Evolutionary conservation across 1,139 yeast genomes (phyloP).

Genomic region (Nakaseomyces uthaithaninus): DNA sequence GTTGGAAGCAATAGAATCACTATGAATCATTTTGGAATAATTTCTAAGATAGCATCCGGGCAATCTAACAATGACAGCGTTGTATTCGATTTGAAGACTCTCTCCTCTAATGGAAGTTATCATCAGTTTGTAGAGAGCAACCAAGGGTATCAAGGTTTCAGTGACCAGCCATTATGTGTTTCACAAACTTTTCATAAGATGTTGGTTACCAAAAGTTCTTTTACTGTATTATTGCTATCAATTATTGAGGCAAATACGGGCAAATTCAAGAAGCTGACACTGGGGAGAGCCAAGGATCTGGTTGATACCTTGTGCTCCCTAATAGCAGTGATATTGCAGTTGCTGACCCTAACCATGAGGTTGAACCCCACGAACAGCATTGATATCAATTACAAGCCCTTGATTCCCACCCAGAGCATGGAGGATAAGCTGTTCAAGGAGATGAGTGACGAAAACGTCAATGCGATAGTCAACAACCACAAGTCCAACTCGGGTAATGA

Average conservation of each 20-base stretch:
- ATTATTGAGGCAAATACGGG: conserved; percentile 12
- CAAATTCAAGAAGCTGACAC: conserved; percentile 7
- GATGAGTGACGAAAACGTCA: background rate
- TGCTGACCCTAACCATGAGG: conserved; percentile 23
- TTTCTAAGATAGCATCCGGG: conserved; percentile 6
- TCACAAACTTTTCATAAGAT: conserved; percentile 19
- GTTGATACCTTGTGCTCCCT: conserved; percentile 19
- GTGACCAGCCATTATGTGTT: conserved; percentile 9
- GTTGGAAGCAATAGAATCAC: conserved; percentile 22
- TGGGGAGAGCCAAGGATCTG: conserved; percentile 11
- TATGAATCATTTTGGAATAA: conserved; percentile 8
- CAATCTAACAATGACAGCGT: background rate
- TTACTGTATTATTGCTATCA: conserved; percentile 18
- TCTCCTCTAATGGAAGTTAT: conserved; percentile 1
- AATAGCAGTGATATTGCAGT: conserved; percentile 20
- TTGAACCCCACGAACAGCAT: conserved; percentile 29
- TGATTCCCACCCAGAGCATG: conserved; percentile 6
- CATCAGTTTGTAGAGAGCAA: conserved; percentile 1
- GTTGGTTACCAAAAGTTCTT: conserved; percentile 18
- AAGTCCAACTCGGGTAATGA: conserved; percentile 14
- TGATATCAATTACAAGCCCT: conserved; percentile 21
- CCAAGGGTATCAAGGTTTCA: conserved; percentile 8
- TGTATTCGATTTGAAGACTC: conserved; percentile 2
- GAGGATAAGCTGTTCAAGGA: conserved; percentile 3
- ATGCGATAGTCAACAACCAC: background rate